phyloP scores from a whole-genome alignment of 345 rosid genomes.

The Ceriops decandra region DNA sequence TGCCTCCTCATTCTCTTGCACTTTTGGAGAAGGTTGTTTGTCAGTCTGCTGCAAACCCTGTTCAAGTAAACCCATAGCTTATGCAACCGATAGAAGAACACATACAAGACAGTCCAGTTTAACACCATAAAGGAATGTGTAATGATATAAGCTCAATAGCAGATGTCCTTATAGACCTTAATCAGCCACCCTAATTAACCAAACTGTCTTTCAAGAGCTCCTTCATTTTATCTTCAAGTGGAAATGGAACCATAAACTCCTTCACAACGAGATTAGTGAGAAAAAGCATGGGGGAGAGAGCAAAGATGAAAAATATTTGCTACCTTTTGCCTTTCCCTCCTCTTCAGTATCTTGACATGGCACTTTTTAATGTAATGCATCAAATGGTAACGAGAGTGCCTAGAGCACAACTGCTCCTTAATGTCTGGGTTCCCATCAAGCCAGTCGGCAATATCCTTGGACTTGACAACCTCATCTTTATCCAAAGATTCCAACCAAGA shows the following conservation, averaged over 20 bases:
- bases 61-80: neutral
- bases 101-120: neutral
- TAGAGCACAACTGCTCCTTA: slow-evolving; percentile 62
- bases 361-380: slow-evolving; percentile 94
- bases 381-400: slow-evolving; percentile 87
- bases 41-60: slow-evolving; percentile 49
- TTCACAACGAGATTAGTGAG: neutral
- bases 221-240: neutral
- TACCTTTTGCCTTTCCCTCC: slow-evolving; percentile 68
- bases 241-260: neutral
- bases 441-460: slow-evolving; percentile 87
- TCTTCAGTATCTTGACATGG: slow-evolving; percentile 87
- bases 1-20: slow-evolving; percentile 36
- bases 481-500: slow-evolving; percentile 84
- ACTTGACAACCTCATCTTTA: slow-evolving; percentile 70
- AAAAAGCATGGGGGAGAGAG: neutral
- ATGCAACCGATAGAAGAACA: neutral
- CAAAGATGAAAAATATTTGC: neutral
- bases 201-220: too few species aligned
- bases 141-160: neutral
- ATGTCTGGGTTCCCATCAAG: slow-evolving; percentile 58
- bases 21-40: slow-evolving; percentile 42
- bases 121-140: neutral
- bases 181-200: too few species aligned
- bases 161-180: too few species aligned